Evolutionary conservation across 176 grass and related monocot genomes (phyloP).

Genomic region (Poa annua): DNA sequence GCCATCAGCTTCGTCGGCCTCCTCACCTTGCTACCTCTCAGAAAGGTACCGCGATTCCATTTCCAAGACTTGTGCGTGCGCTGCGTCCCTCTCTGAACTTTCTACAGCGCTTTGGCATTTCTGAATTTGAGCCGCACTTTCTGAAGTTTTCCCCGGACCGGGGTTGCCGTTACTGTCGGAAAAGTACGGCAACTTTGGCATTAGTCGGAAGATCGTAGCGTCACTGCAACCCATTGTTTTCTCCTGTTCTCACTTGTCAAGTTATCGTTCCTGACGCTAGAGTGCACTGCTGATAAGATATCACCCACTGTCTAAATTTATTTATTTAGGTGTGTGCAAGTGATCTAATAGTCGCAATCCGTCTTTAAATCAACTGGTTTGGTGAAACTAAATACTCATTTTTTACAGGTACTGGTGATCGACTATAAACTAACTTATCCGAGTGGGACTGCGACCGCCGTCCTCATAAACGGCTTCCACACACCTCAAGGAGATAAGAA

Average conservation of each 20-base stretch:
- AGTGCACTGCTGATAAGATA: not conserved
- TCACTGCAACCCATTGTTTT: constrained; percentile 10
- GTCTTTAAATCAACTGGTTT: not conserved
- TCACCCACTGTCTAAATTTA: not conserved
- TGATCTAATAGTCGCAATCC: not conserved
- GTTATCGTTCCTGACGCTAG: not conserved
- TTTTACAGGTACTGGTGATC: constrained; percentile 88
- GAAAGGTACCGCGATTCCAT: constrained; percentile 60
- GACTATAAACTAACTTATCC: constrained; percentile 96
- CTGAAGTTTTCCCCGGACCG: constrained; percentile 9
- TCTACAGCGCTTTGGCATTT: constrained; percentile 10
- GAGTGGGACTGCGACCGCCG: constrained; percentile 91
- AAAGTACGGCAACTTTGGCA: not conserved
- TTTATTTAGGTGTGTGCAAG: not conserved
- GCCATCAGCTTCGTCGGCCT: constrained; percentile 83
- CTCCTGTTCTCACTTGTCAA: not conserved
- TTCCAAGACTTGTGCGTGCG: not conserved
- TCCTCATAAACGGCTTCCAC: constrained; percentile 97
- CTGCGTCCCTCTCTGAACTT: not conserved
- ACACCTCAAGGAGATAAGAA: constrained; percentile 86
- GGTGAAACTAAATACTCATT: not conserved
- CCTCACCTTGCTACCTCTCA: constrained; percentile 86
- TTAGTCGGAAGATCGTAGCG: not conserved
- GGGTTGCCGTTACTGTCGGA: constrained; percentile 24
- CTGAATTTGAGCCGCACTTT: not conserved